Evolutionary conservation across 164 flowering plant genomes (phyloP).

Genomic region (Vitis rotundifolia): DNA sequence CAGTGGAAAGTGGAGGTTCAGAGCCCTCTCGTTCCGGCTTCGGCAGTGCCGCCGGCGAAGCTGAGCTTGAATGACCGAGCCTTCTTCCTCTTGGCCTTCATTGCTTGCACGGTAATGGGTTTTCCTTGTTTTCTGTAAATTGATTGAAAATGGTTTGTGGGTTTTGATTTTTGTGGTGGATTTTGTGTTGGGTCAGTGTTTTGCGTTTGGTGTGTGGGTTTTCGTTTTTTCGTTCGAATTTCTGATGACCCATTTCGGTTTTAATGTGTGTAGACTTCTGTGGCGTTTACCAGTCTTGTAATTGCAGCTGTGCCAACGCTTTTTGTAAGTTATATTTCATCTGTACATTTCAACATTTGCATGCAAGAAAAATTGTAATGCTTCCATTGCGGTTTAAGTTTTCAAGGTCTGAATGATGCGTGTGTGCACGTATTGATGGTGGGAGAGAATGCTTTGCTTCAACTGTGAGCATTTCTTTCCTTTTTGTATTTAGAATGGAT

Average conservation of each 20-base stretch:
- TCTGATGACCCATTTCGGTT: not conserved
- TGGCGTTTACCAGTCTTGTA: slow-evolving; percentile 72
- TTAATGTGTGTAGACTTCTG: slow-evolving; percentile 59
- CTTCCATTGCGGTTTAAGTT: no score
- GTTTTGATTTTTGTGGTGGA: not conserved
- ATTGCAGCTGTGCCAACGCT: slow-evolving; percentile 76
- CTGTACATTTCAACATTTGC: not conserved
- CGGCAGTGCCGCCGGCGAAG: slow-evolving; percentile 28
- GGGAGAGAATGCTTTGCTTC: no score
- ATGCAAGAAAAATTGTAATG: no score
- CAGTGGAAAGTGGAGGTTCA: slow-evolving; percentile 43
- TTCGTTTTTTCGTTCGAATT: not conserved
- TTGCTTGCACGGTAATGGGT: slow-evolving; percentile 71
- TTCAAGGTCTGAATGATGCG: no score
- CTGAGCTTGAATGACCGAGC: slow-evolving; percentile 72
- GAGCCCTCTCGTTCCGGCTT: slow-evolving; percentile 29
- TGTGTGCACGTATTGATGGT: no score
- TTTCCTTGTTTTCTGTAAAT: not conserved
- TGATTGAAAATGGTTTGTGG: not conserved
- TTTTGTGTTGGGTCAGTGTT: not conserved
- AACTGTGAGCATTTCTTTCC: no score
- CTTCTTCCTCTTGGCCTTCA: slow-evolving; percentile 66
- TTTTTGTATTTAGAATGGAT: no score
- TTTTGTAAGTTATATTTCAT: slow-evolving; percentile 42
- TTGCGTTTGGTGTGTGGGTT: not conserved